These are phyloP conservation scores for Alternaria sp. DNA, from an alignment of 2,329 filamentous ascomycete genomes.

Conservation along the genomic window DNA sequence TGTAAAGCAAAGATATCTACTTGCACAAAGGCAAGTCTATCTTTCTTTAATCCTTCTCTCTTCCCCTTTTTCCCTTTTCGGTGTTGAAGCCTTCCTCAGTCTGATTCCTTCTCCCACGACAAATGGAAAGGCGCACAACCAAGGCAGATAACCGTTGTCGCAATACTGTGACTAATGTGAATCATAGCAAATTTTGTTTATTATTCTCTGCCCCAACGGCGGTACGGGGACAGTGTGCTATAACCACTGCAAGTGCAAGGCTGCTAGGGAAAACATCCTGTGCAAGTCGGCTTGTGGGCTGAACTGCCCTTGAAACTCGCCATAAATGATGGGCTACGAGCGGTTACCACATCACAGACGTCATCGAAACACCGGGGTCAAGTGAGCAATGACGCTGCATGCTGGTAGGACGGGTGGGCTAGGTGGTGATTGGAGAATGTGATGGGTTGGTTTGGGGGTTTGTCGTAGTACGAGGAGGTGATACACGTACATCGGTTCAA, in stretches of 20 bases:
- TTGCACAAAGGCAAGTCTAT: neutral
- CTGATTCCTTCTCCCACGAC: neutral
- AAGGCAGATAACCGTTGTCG: neutral
- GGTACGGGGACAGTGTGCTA: neutral
- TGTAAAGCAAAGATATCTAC: neutral
- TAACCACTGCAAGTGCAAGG: neutral
- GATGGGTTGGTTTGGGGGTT: neutral
- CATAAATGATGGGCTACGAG: too few relatives aligned
- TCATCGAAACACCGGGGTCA: too few relatives aligned
- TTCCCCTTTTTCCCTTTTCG: neutral
- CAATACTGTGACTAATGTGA: neutral
- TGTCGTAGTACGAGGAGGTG: neutral
- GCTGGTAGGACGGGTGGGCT: neutral
- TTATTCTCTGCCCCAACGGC: neutral
- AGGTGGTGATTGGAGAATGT: neutral
- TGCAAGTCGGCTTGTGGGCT: neutral
- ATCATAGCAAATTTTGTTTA: too few relatives aligned
- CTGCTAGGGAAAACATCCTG: neutral
- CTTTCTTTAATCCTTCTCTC: neutral
- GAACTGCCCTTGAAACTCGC: neutral
- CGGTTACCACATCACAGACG: too few relatives aligned
- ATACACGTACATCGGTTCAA: neutral
- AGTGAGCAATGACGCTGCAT: neutral
- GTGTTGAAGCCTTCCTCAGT: neutral
- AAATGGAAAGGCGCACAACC: neutral